Evolutionary conservation across 768 basidiomycete species (phyloP).

Genomic region (Mrakia frigida): DNA sequence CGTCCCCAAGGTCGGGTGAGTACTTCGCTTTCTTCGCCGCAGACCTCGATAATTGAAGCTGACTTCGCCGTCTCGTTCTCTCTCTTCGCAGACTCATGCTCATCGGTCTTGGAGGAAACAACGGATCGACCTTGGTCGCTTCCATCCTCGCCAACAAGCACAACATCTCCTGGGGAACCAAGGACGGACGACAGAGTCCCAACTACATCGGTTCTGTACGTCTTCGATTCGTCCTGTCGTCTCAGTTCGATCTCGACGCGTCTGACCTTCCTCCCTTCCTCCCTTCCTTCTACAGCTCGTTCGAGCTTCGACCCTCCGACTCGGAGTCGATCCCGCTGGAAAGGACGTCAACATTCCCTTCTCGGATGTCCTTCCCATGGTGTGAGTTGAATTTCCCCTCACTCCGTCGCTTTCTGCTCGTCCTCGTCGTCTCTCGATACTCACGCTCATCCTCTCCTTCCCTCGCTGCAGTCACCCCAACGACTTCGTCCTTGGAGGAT

Average conservation of each 20-base stretch:
- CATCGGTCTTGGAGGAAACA: conserved; percentile 96
- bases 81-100: conserved; percentile 70
- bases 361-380: conserved; percentile 90
- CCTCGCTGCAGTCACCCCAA: conserved; percentile 63
- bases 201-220: conserved; percentile 65
- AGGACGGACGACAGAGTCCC: conserved; percentile 82
- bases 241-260: neutral
- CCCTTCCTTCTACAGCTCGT: conserved; percentile 57
- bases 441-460: neutral
- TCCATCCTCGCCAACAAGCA: conserved; percentile 94
- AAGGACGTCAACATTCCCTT: conserved; percentile 91
- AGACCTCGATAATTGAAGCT: neutral
- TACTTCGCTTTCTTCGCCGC: conserved; percentile 32
- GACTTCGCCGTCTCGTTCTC: conserved; percentile 16
- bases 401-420: too few relatives aligned
- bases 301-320: conserved; percentile 87
- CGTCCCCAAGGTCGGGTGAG: conserved; percentile 88
- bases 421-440: neutral
- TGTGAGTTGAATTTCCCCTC: conserved; percentile 44
- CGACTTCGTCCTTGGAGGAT: conserved; percentile 86
- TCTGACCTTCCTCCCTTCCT: neutral
- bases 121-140: conserved; percentile 87
- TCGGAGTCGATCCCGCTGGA: conserved; percentile 77
- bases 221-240: neutral
- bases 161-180: conserved; percentile 91